These are phyloP conservation scores for Arbutus unedo DNA, from an alignment of 148 eudicot species.

Conservation along the genomic window DNA sequence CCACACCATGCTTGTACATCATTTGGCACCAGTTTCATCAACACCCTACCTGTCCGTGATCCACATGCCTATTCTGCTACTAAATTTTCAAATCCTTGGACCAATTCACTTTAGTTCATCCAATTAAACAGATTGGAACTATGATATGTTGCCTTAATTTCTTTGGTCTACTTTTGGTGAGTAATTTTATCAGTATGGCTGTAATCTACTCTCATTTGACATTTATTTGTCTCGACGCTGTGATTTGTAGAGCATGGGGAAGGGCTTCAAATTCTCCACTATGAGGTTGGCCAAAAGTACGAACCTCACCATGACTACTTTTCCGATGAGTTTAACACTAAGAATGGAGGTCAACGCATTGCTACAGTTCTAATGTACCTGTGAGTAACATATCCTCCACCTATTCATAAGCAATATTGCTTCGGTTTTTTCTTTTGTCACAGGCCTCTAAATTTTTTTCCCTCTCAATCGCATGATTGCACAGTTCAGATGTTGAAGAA, in stretches of 20 bases:
- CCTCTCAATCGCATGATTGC: neutral
- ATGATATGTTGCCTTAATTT: neutral
- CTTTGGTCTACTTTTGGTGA: neutral
- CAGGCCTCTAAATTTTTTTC: neutral
- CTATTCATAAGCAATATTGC: neutral
- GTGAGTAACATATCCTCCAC: slow-evolving; percentile 28
- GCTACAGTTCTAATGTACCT: slow-evolving; percentile 74
- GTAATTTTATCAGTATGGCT: neutral
- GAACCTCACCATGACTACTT: slow-evolving; percentile 67
- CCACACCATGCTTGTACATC: neutral
- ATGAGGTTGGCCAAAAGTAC: slow-evolving; percentile 60
- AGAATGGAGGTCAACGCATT: slow-evolving; percentile 63
- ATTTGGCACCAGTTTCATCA: neutral
- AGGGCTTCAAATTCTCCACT: slow-evolving; percentile 72
- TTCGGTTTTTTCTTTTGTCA: neutral
- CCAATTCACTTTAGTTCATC: neutral
- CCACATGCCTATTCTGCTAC: neutral
- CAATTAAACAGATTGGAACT: neutral
- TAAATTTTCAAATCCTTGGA: neutral
- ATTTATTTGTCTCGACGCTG: neutral
- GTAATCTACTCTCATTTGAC: neutral
- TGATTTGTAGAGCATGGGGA: slow-evolving; percentile 50
- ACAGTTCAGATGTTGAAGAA: slow-evolving; percentile 65
- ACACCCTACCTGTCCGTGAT: neutral
- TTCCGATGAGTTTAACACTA: slow-evolving; percentile 50